A percentile compares a stretch with the other conserved stretches of the same genome.
These are phyloP conservation scores for Poronia punctata DNA, from an alignment of 495 filamentous ascomycete species.

Conservation along the genomic window DNA sequence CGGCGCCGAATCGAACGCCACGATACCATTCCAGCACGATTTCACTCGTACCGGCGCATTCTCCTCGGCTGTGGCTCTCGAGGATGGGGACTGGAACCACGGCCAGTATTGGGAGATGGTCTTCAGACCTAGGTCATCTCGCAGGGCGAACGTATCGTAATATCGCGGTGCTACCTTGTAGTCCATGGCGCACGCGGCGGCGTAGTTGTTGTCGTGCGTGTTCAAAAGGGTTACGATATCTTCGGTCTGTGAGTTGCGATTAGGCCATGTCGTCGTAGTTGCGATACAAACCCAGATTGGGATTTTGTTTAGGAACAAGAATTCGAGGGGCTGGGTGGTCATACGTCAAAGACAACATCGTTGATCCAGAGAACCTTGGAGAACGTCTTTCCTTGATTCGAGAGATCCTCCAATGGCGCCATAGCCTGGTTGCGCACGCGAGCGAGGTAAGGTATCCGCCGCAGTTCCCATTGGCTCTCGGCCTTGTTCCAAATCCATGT, in stretches of 20 bases:
- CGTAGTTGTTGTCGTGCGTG: constrained; percentile 67
- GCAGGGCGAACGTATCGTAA: constrained; percentile 83
- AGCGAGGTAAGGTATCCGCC: constrained; percentile 65
- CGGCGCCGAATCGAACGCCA: constrained; percentile 36
- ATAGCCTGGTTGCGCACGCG: constrained; percentile 55
- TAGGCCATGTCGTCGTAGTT: constrained; percentile 3
- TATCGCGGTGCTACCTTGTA: constrained; percentile 60
- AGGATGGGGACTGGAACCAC: constrained; percentile 59
- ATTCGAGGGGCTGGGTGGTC: not conserved
- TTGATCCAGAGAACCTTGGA: constrained; percentile 70
- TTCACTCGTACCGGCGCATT: constrained; percentile 57
- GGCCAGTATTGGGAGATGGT: constrained; percentile 55
- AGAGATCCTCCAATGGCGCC: constrained; percentile 32
- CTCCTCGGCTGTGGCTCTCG: constrained; percentile 49
- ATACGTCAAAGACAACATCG: constrained; percentile 59
- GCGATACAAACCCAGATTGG: not conserved
- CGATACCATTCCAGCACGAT: constrained; percentile 83
- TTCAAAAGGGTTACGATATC: constrained; percentile 65
- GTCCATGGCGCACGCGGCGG: constrained; percentile 76
- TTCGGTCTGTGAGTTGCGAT: constrained; percentile 36
- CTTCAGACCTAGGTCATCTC: constrained; percentile 58
- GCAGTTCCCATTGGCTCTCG: constrained; percentile 45
- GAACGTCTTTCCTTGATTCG: constrained; percentile 41
- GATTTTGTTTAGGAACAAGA: no score
- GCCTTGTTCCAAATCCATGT: constrained; percentile 51